phyloP scores from a whole-genome alignment of 495 filamentous ascomycete species.

The Arthonia radiata region DNA sequence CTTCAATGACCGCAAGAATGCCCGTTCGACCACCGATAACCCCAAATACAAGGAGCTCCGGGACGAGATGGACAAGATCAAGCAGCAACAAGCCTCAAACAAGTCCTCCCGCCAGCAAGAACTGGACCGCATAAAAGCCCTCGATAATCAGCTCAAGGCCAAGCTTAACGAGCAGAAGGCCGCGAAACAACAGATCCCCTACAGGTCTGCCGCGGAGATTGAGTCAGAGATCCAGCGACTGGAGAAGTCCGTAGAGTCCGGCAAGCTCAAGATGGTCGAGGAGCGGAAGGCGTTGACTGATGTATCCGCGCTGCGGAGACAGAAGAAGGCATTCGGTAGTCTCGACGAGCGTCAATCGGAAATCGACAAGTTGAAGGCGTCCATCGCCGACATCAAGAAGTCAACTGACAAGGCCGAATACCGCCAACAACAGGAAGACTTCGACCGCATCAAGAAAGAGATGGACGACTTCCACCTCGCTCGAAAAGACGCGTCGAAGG shows the following conservation, averaged over 20 bases:
- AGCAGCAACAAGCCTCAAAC: slow-evolving; percentile 55
- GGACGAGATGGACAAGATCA: slow-evolving; percentile 43
- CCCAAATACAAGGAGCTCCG: slow-evolving; percentile 65
- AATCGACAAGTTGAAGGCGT: slow-evolving; percentile 62
- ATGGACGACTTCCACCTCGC: slow-evolving; percentile 68
- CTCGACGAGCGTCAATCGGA: slow-evolving; percentile 61
- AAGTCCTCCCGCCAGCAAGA: slow-evolving; percentile 52
- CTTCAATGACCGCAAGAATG: slow-evolving; percentile 38
- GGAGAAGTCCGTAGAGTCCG: slow-evolving; percentile 61
- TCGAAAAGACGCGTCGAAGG: too few relatives aligned
- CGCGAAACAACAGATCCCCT: slow-evolving; percentile 46
- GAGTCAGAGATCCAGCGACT: slow-evolving; percentile 57
- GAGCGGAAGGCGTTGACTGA: slow-evolving; percentile 83
- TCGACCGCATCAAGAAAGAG: slow-evolving; percentile 57
- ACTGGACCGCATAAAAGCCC: slow-evolving; percentile 62
- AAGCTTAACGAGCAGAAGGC: slow-evolving; percentile 66
- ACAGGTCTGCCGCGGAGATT: slow-evolving; percentile 69
- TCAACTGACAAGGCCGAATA: slow-evolving; percentile 76
- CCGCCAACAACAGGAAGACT: slow-evolving; percentile 64
- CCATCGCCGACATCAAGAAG: slow-evolving; percentile 68
- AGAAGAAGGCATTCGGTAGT: slow-evolving; percentile 65
- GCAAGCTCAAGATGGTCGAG: slow-evolving; percentile 79
- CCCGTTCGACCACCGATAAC: slow-evolving; percentile 45
- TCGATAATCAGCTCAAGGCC: slow-evolving; percentile 61
- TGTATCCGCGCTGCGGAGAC: slow-evolving; percentile 57